A percentile compares a stretch with the other conserved stretches of the same genome.
These are phyloP conservation scores for Articulospora tetracladia DNA, from an alignment of 495 filamentous ascomycete species.

Conservation along the genomic window DNA sequence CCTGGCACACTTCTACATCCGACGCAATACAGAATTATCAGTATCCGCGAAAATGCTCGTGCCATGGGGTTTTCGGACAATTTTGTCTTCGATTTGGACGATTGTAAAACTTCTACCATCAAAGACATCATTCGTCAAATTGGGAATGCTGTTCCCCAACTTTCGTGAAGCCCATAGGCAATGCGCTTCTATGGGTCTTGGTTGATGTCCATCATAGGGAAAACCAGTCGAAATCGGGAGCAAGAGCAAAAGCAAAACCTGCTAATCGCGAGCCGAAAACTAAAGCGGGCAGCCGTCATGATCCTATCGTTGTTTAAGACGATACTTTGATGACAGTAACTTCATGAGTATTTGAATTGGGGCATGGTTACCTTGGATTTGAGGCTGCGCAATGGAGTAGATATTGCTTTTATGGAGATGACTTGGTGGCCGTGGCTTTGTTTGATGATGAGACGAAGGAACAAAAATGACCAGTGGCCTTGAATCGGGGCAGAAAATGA, in stretches of 20 bases:
- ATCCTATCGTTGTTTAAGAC: background rate
- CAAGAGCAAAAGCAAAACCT: background rate
- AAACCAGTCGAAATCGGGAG: background rate
- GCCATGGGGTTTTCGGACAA: conserved; percentile 4
- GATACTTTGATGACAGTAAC: background rate
- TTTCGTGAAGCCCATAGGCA: background rate
- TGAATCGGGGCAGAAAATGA: no score
- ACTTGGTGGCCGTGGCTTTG: no score
- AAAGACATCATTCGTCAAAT: conserved; percentile 1
- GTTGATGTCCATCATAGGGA: background rate
- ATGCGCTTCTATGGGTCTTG: background rate
- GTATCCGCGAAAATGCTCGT: conserved; percentile 7
- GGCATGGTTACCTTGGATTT: no score
- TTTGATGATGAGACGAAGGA: no score
- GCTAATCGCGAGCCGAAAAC: background rate
- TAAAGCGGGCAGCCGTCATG: no score
- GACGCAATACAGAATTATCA: conserved; percentile 7
- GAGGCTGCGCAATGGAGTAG: no score
- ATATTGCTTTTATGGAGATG: no score
- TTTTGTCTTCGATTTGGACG: conserved; percentile 7
- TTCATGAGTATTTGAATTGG: no score
- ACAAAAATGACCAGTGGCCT: no score
- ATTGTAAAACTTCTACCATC: background rate
- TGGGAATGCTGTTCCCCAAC: conserved; percentile 12
- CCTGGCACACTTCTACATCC: conserved; percentile 9